Evolutionary conservation across 345 rosid species (phyloP), one percentile per base, ranked within the genome.

Genomic region (Eucalyptus brandiana): DNA sequence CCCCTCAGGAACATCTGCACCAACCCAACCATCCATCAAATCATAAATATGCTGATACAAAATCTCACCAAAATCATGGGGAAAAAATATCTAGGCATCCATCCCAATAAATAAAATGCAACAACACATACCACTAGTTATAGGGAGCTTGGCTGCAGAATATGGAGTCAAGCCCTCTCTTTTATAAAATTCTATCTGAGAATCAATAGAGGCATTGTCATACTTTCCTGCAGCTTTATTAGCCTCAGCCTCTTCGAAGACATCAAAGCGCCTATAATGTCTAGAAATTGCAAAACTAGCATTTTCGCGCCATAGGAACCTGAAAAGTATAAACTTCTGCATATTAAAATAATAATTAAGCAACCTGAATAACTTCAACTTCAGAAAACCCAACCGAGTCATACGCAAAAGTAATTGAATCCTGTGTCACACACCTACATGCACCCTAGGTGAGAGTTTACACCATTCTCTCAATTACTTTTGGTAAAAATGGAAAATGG

Each of bases 1-100:
- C 8, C 99, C 99, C 92, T 97, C 99, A n/a, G 99, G 99, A 93
- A 97, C 99, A 94, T 97, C 99, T 96, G 95, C 89, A 90, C 69
- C 90, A 87, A 56, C 24, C 83, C 87, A 67, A 72, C 37, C 56
- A 83, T 88, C 34, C 87, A 40, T 53, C 23, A 86, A 23, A 40
- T 76, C 30, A 76, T 76, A 23, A 40, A 76, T 40, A 76, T 12
- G 85, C 28, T 6, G 15, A 40, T 76, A 76, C 85, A 76, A 76
- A 76, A 21, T 76, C 47, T 76, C 42, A 40, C 47, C 85, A 76
- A 76, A 76, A 60, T 14, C 80, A 87, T 58, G 30, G 32, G 58
- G 49, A 86, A 80, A 89, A 88, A 89, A 87, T 90, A 34, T 86
- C 50, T 83, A 88, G 87, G 37, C 10, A 37, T 49, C 48, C 30